Evolutionary conservation across 352 stramenopile species (phyloP).

Genomic region (Globisporangium cylindrosporum): DNA sequence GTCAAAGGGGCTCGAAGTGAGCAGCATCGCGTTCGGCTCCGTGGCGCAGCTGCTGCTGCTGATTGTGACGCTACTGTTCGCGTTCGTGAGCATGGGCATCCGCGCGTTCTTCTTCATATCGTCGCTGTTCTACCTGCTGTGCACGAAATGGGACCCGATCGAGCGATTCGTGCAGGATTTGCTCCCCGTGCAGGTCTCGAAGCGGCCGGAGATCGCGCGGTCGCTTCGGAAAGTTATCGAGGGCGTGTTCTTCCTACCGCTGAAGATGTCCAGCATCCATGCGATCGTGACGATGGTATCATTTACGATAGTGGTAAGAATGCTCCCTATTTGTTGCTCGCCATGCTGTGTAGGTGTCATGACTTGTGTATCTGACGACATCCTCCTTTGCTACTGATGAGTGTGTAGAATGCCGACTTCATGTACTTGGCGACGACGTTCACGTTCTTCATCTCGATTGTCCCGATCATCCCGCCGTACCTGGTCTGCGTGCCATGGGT

Average conservation of each 20-base stretch:
- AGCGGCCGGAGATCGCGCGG: slow-evolving; percentile 62
- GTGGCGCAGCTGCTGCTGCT: slow-evolving; percentile 80
- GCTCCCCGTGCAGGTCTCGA: slow-evolving; percentile 71
- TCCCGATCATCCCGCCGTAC: slow-evolving; percentile 85
- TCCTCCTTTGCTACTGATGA: background rate
- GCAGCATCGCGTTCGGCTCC: slow-evolving; percentile 76
- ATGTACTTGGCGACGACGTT: slow-evolving; percentile 83
- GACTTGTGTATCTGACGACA: background rate
- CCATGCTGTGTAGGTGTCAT: background rate
- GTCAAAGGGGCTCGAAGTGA: slow-evolving; percentile 80
- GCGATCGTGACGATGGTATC: slow-evolving; percentile 87
- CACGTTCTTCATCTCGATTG: slow-evolving; percentile 88
- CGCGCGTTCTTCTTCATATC: slow-evolving; percentile 88
- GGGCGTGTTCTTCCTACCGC: slow-evolving; percentile 83
- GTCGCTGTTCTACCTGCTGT: slow-evolving; percentile 84
- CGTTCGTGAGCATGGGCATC: slow-evolving; percentile 84
- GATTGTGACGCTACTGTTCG: slow-evolving; percentile 72
- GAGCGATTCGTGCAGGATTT: slow-evolving; percentile 79
- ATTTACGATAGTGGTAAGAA: slow-evolving; percentile 76
- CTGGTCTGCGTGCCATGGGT: slow-evolving; percentile 85
- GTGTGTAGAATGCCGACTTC: slow-evolving; percentile 75
- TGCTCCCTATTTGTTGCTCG: background rate
- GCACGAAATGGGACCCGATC: slow-evolving; percentile 85
- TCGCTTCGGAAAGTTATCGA: slow-evolving; percentile 82
- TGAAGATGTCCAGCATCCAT: slow-evolving; percentile 88